phyloP scores from a whole-genome alignment of 1,284 basidiomycete species.

The Schizophyllum amplum region DNA sequence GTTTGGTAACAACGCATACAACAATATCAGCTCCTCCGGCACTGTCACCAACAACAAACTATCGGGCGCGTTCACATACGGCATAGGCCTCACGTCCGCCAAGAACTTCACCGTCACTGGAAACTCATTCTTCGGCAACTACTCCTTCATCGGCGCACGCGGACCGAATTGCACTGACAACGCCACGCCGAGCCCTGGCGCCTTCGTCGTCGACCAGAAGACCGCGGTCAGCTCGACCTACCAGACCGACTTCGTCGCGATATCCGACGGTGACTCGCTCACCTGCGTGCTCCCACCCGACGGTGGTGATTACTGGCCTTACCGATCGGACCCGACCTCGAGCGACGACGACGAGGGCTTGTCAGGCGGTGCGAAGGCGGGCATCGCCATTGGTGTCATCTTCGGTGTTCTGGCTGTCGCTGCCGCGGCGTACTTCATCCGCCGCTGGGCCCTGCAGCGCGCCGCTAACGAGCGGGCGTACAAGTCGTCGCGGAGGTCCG shows the following conservation, averaged over 20 bases:
- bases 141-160: conserved; percentile 66
- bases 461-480: conserved; percentile 18
- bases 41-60: conserved; percentile 59
- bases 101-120: conserved; percentile 58
- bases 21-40: conserved; percentile 54
- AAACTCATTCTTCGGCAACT: conserved; percentile 63
- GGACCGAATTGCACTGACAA: conserved; percentile 61
- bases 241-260: conserved; percentile 44
- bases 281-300: conserved; percentile 61
- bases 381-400: conserved; percentile 48
- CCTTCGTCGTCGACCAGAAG: conserved; percentile 51
- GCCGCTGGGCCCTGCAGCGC: conserved; percentile 35
- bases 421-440: conserved; percentile 37
- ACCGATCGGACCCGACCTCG: conserved; percentile 26
- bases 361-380: conserved; percentile 33
- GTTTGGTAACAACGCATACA: conserved; percentile 59
- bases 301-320: conserved; percentile 69
- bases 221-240: conserved; percentile 32
- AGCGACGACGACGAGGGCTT: conserved; percentile 7
- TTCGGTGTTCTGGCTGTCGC: conserved; percentile 36
- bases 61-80: conserved; percentile 67
- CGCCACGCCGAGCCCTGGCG: conserved; percentile 41
- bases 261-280: conserved; percentile 46
- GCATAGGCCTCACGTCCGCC: conserved; percentile 58
- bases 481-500: conserved; percentile 7